Evolutionary conservation across 2,329 filamentous ascomycete genomes (phyloP).

Genomic region (Aspergillus fumigatiaffinis): DNA sequence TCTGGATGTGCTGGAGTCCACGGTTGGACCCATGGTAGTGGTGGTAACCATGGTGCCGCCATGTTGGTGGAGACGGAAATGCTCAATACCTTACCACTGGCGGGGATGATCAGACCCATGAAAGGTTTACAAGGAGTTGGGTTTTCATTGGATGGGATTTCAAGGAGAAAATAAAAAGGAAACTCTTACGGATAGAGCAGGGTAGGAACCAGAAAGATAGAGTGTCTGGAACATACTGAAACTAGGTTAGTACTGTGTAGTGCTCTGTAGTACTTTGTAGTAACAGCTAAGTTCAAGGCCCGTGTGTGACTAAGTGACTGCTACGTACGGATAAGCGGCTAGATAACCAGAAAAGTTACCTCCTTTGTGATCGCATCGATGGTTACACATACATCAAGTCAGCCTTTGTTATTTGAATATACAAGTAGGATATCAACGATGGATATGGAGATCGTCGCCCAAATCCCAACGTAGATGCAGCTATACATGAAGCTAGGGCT

Average conservation of each 20-base stretch:
- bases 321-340: not conserved
- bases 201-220: constrained; percentile 2
- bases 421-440: not conserved
- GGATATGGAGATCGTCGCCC: not conserved
- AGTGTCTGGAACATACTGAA: constrained; percentile 12
- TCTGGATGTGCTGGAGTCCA: not conserved
- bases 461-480: not conserved
- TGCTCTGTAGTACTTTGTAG: not conserved
- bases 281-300: constrained; percentile 9
- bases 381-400: not conserved
- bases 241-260: not conserved
- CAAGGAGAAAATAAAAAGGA: constrained; percentile 1
- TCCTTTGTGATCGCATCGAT: not conserved
- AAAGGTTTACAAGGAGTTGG: not conserved
- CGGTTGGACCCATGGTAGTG: constrained; percentile 3
- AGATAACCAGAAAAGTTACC: constrained; percentile 6
- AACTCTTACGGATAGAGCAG: constrained; percentile 2
- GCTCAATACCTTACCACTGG: constrained; percentile 10
- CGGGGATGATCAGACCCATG: constrained; percentile 16
- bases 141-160: constrained; percentile 8
- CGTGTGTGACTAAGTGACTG: constrained; percentile 7
- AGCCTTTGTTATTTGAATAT: not conserved
- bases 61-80: constrained; percentile 2
- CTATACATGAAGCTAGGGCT: not conserved
- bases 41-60: not conserved